Percentiles rank a stretch among this genome's conserved stretches.
Conservation (phyloP, 352 stramenopile genomes). For the Pythium coloratum region DNA sequence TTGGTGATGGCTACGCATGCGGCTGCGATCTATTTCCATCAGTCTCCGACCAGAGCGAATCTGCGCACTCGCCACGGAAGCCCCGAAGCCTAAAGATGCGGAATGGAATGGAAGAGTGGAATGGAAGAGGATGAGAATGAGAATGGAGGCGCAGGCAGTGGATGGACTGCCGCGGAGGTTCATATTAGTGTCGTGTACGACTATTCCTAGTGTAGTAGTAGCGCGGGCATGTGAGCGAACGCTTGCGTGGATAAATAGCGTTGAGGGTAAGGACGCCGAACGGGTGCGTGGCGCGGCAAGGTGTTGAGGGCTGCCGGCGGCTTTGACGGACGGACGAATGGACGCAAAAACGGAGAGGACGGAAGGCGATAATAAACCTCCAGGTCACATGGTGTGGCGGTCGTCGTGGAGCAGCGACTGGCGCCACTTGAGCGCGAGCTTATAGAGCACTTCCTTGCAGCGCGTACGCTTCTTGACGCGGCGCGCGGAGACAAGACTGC, state of each 20-base stretch:
- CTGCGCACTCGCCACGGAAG: not conserved
- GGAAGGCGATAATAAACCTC: not conserved
- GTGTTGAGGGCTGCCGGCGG: not conserved
- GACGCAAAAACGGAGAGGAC: not conserved
- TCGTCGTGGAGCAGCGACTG: constrained; percentile 24
- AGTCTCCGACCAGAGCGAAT: not conserved
- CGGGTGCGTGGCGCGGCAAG: not conserved
- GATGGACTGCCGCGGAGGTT: not conserved
- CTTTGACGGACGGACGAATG: not conserved
- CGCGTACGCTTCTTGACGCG: constrained; percentile 47
- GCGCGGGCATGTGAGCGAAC: constrained; percentile 1
- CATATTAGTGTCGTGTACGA: constrained; percentile 6
- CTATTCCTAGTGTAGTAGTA: constrained; percentile 4
- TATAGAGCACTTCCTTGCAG: constrained; percentile 47
- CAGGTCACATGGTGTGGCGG: constrained; percentile 22
- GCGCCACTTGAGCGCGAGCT: constrained; percentile 40
- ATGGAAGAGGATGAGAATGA: not conserved
- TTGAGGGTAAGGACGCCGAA: not conserved
- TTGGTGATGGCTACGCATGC: not conserved
- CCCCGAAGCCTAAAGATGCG: no score
- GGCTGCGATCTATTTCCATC: not conserved
- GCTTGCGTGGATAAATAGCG: constrained; percentile 4
- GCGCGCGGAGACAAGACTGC: constrained; percentile 67
- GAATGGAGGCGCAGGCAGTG: not conserved
- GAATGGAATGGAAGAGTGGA: not conserved